Conservation (phyloP, 139 green algal species). For the Chlorella sorokiniana region DNA sequence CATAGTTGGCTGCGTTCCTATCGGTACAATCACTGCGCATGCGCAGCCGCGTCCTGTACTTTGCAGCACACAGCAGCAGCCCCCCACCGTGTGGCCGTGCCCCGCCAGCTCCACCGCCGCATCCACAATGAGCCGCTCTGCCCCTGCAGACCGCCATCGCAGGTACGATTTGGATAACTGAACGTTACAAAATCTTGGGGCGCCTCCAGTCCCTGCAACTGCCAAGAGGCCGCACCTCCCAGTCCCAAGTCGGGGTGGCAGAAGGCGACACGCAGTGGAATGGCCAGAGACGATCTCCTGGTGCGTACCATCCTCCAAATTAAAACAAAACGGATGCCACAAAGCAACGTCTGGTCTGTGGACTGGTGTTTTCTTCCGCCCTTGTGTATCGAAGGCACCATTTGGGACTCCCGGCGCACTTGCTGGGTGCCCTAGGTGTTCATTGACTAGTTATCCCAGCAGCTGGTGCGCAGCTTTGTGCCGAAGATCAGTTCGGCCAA, state of each 20-base stretch:
- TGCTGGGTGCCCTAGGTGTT: no score
- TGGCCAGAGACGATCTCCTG: neutral
- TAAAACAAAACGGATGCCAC: neutral
- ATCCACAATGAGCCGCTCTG: conserved; percentile 96
- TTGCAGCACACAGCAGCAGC: neutral
- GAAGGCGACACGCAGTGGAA: conserved; percentile 79
- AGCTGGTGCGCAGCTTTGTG: no score
- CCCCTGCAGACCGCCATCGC: conserved; percentile 55
- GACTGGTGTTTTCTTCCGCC: no score
- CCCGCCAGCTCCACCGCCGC: conserved; percentile 84
- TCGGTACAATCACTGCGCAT: no score
- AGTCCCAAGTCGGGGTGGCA: conserved; percentile 93
- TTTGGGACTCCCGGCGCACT: no score
- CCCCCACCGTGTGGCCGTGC: conserved; percentile 69
- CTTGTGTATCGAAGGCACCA: no score
- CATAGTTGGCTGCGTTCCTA: neutral
- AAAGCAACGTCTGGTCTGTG: no score
- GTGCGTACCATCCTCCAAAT: neutral
- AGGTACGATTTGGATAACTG: neutral
- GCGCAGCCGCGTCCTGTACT: neutral
- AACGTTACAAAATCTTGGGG: neutral
- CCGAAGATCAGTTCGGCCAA: no score
- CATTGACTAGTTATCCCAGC: no score
- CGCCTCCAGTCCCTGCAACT: neutral
- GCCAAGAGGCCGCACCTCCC: conserved; percentile 57